phyloP scores from a whole-genome alignment of 768 basidiomycete genomes.

The Suillus brevipes region DNA sequence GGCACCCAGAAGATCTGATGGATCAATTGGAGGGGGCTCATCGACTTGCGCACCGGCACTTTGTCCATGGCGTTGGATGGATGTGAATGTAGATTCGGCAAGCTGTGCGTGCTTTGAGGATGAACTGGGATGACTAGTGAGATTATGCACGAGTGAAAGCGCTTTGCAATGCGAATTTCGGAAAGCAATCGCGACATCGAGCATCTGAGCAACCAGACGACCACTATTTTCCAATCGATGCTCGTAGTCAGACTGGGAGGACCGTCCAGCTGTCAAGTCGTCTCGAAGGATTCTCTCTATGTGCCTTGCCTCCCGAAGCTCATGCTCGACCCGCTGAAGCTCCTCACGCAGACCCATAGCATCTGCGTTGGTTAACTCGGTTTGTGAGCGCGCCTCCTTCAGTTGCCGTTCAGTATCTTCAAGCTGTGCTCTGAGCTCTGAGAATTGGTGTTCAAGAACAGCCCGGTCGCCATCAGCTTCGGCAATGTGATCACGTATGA shows the following conservation, averaged over 20 bases:
- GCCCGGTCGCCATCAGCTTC: slow-evolving; percentile 95
- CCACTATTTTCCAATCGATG: slow-evolving; percentile 63
- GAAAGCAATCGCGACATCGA: slow-evolving; percentile 79
- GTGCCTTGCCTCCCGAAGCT: slow-evolving; percentile 65
- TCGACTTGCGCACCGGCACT: slow-evolving; percentile 49
- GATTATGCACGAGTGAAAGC: slow-evolving; percentile 57
- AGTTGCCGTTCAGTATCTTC: slow-evolving; percentile 63
- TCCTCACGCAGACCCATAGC: slow-evolving; percentile 71
- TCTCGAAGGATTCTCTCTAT: slow-evolving; percentile 71
- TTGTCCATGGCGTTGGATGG: slow-evolving; percentile 41
- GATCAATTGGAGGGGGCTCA: slow-evolving; percentile 77
- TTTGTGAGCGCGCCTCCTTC: slow-evolving; percentile 59
- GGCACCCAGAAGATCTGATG: slow-evolving; percentile 69
- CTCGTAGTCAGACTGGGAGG: slow-evolving; percentile 68
- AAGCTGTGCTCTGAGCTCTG: slow-evolving; percentile 63
- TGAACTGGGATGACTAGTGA: slow-evolving; percentile 52
- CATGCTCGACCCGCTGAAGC: slow-evolving; percentile 66
- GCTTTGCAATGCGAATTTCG: slow-evolving; percentile 77
- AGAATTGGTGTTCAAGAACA: slow-evolving; percentile 86
- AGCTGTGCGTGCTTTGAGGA: slow-evolving; percentile 48
- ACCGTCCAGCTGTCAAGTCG: slow-evolving; percentile 68
- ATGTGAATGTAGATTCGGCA: slow-evolving; percentile 50
- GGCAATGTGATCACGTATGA: slow-evolving; percentile 83
- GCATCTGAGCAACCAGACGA: slow-evolving; percentile 76
- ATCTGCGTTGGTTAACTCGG: slow-evolving; percentile 68